Evolutionary conservation across 1,284 basidiomycete genomes (phyloP), one percentile per base, ranked within the genome.

Genomic region (Entoloma clypeatum): DNA sequence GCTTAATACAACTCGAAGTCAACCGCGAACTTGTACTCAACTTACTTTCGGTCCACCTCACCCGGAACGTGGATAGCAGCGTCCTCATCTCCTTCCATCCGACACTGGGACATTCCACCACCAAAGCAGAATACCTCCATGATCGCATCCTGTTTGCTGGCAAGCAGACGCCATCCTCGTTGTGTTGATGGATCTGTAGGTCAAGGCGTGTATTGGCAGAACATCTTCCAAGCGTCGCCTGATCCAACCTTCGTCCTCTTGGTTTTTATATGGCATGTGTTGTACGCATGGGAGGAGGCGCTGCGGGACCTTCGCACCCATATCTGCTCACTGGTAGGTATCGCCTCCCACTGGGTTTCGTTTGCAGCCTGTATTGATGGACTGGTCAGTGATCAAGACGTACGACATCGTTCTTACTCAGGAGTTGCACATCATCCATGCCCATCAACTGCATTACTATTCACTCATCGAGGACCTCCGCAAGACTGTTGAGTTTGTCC

Each of bases 191-290:
- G 14, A 27, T 27, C 72, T 68, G 43, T n/a, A n/a, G n/a, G n/a
- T n/a, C n/a, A n/a, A n/a, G n/a, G n/a, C n/a, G 72, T 77, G 3
- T 78, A 79, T 44, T 79, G 76, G 76, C 61, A 67, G 37, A 73
- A 69, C 41, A 68, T 79, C 33, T 73, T 77, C 41, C 53, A 52
- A 29, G 61, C 55, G 31, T 67, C 71, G 0, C 54, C 51, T 6
- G 76, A 79, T 50, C 73, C 76, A 0, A 77, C 75, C 0, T 72
- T 79, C 39, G 49, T 78, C 1, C 62, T 79, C 11, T 59, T 79
- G 21, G 63, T 70, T 3, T 69, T 69, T 30, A 56, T 79, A 32
- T 79, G 77, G 76, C 73, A 79, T 39, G 72, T 74, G 4, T 47
- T 77, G 44, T 79, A 77, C 48, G 72, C 72, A 0, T 79, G 76